Conservation (phyloP, 306 rosid genomes). For the Sophora flavescens region DNA sequence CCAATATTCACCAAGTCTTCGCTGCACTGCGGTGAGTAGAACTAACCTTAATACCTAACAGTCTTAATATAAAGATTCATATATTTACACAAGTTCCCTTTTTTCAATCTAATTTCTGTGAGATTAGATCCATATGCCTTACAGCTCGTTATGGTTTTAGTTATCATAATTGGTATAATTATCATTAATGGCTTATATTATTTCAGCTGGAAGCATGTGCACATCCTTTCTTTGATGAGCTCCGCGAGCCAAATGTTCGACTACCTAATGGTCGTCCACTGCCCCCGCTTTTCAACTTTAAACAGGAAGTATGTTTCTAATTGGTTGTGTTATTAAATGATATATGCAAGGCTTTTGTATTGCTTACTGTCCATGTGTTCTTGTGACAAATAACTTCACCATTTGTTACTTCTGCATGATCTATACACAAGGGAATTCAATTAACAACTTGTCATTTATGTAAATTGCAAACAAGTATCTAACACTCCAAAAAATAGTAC, state of each 20-base stretch:
- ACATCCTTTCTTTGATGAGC: constrained; percentile 89
- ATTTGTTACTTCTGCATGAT: constrained; percentile 20
- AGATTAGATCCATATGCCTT: neutral
- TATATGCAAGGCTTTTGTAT: neutral
- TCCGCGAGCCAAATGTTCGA: constrained; percentile 80
- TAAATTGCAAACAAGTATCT: constrained; percentile 9
- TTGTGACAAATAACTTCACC: neutral
- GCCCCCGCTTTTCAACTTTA: constrained; percentile 82
- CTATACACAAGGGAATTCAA: constrained; percentile 7
- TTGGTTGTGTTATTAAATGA: constrained; percentile 9
- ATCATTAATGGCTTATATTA: constrained; percentile 27
- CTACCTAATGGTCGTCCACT: constrained; percentile 78
- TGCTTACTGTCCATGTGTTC: neutral
- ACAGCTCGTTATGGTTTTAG: neutral
- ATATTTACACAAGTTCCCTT: neutral
- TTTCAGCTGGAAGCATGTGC: constrained; percentile 89
- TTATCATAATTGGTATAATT: constrained; percentile 13
- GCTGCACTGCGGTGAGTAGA: constrained; percentile 86
- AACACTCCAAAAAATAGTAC: neutral
- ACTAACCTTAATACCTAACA: constrained; percentile 1
- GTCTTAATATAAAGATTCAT: neutral
- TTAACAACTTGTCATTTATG: neutral
- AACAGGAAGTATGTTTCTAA: constrained; percentile 72
- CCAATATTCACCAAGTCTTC: constrained; percentile 90
- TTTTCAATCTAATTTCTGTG: neutral